These are phyloP conservation scores for Phylloporus sp. DNA, from an alignment of 768 basidiomycete genomes.

Conservation along the genomic window DNA sequence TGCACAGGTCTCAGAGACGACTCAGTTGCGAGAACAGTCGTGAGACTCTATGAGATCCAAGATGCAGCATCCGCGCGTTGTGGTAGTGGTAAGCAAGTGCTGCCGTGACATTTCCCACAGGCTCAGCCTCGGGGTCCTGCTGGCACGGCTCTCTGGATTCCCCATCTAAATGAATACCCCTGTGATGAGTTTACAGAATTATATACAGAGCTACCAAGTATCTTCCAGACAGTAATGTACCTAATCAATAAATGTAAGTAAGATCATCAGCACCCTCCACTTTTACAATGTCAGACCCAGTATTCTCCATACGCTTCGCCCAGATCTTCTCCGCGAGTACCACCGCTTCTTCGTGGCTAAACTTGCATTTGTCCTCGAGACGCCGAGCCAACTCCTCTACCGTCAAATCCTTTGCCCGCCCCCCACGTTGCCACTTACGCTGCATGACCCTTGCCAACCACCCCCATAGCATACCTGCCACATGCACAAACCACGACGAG, in stretches of 20 bases:
- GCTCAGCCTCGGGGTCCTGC: too few species aligned
- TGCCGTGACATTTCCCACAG: too few species aligned
- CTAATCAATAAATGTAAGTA: background rate
- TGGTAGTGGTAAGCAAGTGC: too few species aligned
- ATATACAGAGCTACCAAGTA: too few species aligned
- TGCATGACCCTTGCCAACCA: constrained; percentile 14
- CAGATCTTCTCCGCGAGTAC: constrained; percentile 17
- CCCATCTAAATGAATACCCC: too few species aligned
- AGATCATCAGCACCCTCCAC: background rate
- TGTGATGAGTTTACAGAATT: background rate
- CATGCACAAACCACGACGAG: constrained; percentile 18
- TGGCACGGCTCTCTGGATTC: too few species aligned
- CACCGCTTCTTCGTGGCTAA: constrained; percentile 12
- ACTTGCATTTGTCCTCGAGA: constrained; percentile 14
- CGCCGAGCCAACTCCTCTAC: constrained; percentile 12
- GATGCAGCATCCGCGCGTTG: too few species aligned
- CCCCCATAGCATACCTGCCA: constrained; percentile 18
- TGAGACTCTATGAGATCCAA: too few species aligned
- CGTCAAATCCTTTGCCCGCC: constrained; percentile 5
- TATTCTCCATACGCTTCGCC: constrained; percentile 10
- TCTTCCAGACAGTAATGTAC: background rate
- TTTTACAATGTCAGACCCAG: constrained; percentile 9
- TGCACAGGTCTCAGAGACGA: too few species aligned
- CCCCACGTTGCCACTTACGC: background rate
- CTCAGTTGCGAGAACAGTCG: too few species aligned